These are phyloP conservation scores for Aspergillus hiratsukae DNA, from an alignment of 2,329 filamentous ascomycete species.

Conservation along the genomic window DNA sequence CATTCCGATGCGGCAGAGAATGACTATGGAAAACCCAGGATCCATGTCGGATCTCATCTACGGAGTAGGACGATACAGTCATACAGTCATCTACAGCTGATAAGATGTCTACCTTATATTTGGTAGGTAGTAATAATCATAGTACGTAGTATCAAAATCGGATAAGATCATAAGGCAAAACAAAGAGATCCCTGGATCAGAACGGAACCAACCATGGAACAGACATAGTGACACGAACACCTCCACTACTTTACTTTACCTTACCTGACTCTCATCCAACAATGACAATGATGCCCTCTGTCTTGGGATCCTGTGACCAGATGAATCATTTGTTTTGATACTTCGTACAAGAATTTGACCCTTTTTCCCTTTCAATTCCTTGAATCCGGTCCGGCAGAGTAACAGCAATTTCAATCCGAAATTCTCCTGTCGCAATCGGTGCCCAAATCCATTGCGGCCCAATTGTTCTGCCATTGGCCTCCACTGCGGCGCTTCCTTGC, in stretches of 20 bases:
- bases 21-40: background rate
- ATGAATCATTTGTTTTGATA: background rate
- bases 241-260: background rate
- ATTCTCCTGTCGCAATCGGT: conserved; percentile 9
- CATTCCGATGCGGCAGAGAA: background rate
- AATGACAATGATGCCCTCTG: background rate
- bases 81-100: background rate
- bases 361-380: background rate
- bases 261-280: background rate
- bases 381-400: background rate
- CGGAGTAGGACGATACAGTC: background rate
- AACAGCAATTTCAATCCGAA: conserved; percentile 3
- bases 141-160: background rate
- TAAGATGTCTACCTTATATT: no score
- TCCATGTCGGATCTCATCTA: background rate
- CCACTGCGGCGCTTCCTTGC: conserved; percentile 8
- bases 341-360: background rate
- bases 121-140: background rate
- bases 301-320: background rate
- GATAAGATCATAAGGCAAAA: conserved; percentile 4
- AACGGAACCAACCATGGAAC: conserved; percentile 7
- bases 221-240: background rate
- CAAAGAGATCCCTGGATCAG: conserved; percentile 5
- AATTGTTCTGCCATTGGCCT: conserved; percentile 8
- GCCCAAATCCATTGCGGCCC: conserved; percentile 16